Evolutionary conservation across 495 filamentous ascomycete genomes (phyloP).

Genomic region (Astrocystis sublimbata): DNA sequence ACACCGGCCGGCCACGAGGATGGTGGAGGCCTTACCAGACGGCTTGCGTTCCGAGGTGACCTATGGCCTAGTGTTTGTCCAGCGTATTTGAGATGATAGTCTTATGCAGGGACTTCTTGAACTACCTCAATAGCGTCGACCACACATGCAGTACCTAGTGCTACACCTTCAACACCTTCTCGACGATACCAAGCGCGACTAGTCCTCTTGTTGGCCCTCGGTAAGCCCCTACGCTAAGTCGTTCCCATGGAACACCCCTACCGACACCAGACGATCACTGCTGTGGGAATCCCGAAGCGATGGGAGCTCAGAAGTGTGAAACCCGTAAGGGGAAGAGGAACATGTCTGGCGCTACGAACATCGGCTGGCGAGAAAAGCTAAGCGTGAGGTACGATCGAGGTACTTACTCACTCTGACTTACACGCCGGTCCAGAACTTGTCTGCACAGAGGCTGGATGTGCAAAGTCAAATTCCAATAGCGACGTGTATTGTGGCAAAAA

Average conservation of each 20-base stretch:
- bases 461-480: not conserved
- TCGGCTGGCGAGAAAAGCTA: not conserved
- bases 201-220: not conserved
- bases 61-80: conserved; percentile 6
- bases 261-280: conserved; percentile 7
- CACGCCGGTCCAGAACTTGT: not conserved
- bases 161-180: no score
- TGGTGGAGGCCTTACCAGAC: conserved; percentile 16
- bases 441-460: not conserved
- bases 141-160: not conserved
- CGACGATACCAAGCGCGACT: not conserved
- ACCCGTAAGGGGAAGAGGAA: conserved; percentile 5
- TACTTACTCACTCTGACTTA: not conserved
- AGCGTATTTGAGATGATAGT: conserved; percentile 9
- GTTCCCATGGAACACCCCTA: conserved; percentile 8
- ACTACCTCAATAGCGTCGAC: conserved; percentile 3
- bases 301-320: not conserved
- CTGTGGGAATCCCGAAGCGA: conserved; percentile 17
- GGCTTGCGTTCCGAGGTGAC: not conserved
- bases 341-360: not conserved
- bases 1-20: conserved; percentile 8
- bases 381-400: not conserved
- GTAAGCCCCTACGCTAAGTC: not conserved
- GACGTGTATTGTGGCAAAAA: conserved; percentile 7
- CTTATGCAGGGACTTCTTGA: conserved; percentile 13